Base-by-base conservation (phyloP, 495 filamentous ascomycete genomes). In the Podospora appendiculata region DNA sequence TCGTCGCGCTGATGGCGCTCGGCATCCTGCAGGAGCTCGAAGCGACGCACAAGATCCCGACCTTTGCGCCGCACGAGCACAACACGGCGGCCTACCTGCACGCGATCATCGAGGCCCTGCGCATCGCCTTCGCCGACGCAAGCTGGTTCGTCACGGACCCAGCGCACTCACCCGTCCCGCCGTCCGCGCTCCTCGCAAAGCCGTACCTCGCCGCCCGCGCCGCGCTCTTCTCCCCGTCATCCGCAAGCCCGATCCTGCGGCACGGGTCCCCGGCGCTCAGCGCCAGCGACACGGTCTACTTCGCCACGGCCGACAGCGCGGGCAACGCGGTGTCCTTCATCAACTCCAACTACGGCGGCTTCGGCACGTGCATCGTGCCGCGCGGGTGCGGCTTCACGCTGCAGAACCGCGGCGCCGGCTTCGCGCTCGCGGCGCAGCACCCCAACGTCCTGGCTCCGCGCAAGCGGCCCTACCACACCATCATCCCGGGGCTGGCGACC, bases 401-500 rank as follows among this genome's bases (percentile, higher is more conserved):
- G 39, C 93, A 98, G 62, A 96, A 94, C 74, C 89, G 93, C n/a
- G 94, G 87, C 39, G 82, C 84, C 35, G 87, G 88, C 53, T 98
- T 98, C 74, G 72, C 72, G 1, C 75, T 98, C 2, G 62, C 75
- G 34, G 58, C 70, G 0, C 57, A 62, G 0, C 89, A 94, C 62
- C 89, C 91, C 1, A 96, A 98, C 58, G 78, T 71, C 9, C 71
- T 92, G 35, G 88, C 80, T 4, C 88, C 90, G 1, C 65, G 79
- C n/a, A 97, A 97, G 71, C 68, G 93, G 14, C 94, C 93, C 0
- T 98, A 96, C 65, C 94, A 97, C 64, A 98, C 93, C 49, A 97
- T 98, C 68, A 98, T 98, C 61, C 91, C 93, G 0, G 91, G 87
- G 0, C 77, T 96, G 66, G 79, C 93, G 44, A 97, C 93, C 4